Base-by-base conservation (phyloP, 306 rosid species). In the Ziziphus jujuba region DNA sequence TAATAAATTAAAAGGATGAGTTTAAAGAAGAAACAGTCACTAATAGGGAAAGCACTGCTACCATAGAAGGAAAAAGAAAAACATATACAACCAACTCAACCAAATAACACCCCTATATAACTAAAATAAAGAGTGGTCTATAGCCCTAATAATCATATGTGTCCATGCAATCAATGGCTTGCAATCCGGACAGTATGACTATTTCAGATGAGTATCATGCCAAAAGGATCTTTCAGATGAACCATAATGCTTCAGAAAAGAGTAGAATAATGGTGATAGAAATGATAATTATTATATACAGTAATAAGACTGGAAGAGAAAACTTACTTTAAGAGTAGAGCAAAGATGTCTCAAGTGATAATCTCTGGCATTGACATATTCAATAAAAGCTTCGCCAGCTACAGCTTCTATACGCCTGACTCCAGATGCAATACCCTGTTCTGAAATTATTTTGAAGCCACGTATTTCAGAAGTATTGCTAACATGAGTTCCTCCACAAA, bases 401-500 rank as follows among this genome's bases (percentile, higher is more conserved):
- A 93, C 96, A 20, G 98, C 95, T 82, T 93, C 98, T 60, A 93
- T 93, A 52, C 97, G 91, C 69, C 98, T 81, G 70, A 93, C 72
- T 61, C 98, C 97, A 77, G 97, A 90, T 70, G 98, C 98, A 60
- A 93, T 80, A 34, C 97, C 98, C 79, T 88, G 97, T 81, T 93
- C 98, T 58, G 96, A 86, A 25, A 93, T 86, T 81, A 93, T 79
- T 75, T 85, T 90, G 84, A 93, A 90, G 63, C 96, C 97, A 50
- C 97, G 96, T 63, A 93, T 90, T 80, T 93, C 98, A 71, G 93
- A 87, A 75, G 96, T 93, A 75, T 84, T 88, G 75, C 77, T 61
- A 57, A 90, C 96, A 77, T 93, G 98, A 68, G 98, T 93, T 61
- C 98, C 97, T 9, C 98, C 96, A 66, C 98, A 93, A 67, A 93